phyloP scores from a whole-genome alignment of 2,329 filamentous ascomycete species.

The Penicillium sp. region DNA sequence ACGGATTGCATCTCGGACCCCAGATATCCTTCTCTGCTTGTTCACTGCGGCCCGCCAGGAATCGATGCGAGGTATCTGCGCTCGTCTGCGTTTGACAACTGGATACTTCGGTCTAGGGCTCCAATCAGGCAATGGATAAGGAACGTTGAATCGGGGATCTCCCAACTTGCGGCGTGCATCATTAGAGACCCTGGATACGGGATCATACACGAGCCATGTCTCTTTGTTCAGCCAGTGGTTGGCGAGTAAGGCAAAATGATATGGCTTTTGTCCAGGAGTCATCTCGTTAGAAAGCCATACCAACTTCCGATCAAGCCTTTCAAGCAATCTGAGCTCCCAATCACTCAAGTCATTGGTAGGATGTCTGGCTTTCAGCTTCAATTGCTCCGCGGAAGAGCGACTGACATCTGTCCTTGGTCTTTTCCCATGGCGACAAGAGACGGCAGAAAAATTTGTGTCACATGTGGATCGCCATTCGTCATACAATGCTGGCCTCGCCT shows the following conservation, averaged over 20 bases:
- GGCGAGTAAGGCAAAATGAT: conserved; percentile 39
- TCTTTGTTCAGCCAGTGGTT: conserved; percentile 44
- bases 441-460: not conserved
- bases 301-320: conserved; percentile 37
- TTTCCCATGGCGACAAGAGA: not conserved
- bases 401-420: not conserved
- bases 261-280: conserved; percentile 40
- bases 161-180: conserved; percentile 33
- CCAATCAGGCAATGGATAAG: conserved; percentile 24
- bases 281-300: conserved; percentile 39
- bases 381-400: not conserved
- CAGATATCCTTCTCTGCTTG: conserved; percentile 29
- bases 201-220: conserved; percentile 41
- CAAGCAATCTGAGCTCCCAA: conserved; percentile 37
- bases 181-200: conserved; percentile 35
- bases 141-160: conserved; percentile 36
- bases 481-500: not conserved
- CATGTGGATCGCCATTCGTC: conserved; percentile 2
- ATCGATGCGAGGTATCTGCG: conserved; percentile 32
- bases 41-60: conserved; percentile 43
- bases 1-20: conserved; percentile 30
- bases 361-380: not conserved
- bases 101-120: conserved; percentile 30
- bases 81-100: conserved; percentile 14
- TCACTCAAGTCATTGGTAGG: conserved; percentile 25